A percentile compares a stretch with the other conserved stretches of the same genome.
phyloP scores from a whole-genome alignment of 176 grass and related monocot species.

The Tuctoria greenei region DNA sequence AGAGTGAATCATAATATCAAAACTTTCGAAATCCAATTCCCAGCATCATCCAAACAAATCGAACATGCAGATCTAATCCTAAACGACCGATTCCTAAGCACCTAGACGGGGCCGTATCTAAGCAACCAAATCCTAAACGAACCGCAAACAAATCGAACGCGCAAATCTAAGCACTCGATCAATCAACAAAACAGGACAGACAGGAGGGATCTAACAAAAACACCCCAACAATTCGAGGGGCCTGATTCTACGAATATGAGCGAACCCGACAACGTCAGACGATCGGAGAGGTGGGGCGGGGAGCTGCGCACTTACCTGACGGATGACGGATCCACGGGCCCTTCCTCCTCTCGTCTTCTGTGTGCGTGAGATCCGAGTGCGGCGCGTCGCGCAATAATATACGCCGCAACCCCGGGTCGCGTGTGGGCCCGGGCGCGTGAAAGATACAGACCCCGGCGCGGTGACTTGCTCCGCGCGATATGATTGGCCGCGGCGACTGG shows the following conservation, averaged over 20 bases:
- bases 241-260: background rate
- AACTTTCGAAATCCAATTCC: background rate
- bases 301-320: slow-evolving; percentile 25
- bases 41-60: background rate
- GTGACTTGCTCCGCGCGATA: slow-evolving; percentile 36
- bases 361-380: slow-evolving; percentile 7
- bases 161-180: background rate
- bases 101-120: background rate
- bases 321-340: background rate
- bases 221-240: background rate
- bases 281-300: background rate
- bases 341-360: background rate
- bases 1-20: background rate
- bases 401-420: slow-evolving; percentile 19
- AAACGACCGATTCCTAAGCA: background rate
- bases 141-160: background rate
- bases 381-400: too few species aligned
- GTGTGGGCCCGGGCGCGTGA: background rate
- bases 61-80: too few species aligned
- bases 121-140: background rate
- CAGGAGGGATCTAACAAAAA: background rate
- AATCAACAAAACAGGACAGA: background rate
- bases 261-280: too few species aligned
- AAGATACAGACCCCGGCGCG: background rate
- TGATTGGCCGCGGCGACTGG: slow-evolving; percentile 11